Base-by-base conservation (phyloP, 1,284 basidiomycete genomes). In the Malassezia slooffiae region DNA sequence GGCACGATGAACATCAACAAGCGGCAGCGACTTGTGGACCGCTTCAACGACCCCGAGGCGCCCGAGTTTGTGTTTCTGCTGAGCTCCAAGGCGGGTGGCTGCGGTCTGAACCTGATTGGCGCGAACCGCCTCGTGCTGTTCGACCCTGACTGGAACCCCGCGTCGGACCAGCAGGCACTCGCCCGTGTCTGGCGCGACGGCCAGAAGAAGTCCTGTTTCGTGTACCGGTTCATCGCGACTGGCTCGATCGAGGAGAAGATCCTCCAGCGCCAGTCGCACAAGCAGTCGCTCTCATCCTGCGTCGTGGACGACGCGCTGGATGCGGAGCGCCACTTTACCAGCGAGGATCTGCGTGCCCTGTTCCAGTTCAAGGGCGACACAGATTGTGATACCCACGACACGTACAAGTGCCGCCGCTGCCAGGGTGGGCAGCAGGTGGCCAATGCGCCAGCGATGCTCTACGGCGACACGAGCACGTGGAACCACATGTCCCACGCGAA, bases 231-330 rank as follows among this genome's bases (percentile, higher is more conserved):
- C 72, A 90, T 95, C 60, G 84, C 88, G 1, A 93, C 91, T 0
- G 91, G 91, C 1, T 93, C 90, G 2, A 95, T 99, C 54, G 93
- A 99, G 72, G 93, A 99, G 72, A 97, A 96, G 75, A 93, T 96
- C 52, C 89, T 93, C 71, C 89, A 95, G 71, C 75, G 72, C 4
- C 71, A 72, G 47, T 89, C 90, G 31, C 84, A 83, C 64, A 97
- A 99, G 71, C 89, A 95, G 70, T 87, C 90, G 3, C 78, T 97
- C 2, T 97, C 93, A 0, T 89, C 90, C 0, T 88, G 88, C 17
- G 90, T 97, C 4, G 90, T 99, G 10, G 91, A 97, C 68, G 89
- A 95, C 70, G 91, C 89, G 53, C 85, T 93, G 71, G 87, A 93
- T 62, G 80, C 86, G 0, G 91, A 93, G 51, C 81, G 91, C 1